These are phyloP conservation scores for Puccinia coronata DNA, from an alignment of 1,284 basidiomycete species.

Conservation along the genomic window DNA sequence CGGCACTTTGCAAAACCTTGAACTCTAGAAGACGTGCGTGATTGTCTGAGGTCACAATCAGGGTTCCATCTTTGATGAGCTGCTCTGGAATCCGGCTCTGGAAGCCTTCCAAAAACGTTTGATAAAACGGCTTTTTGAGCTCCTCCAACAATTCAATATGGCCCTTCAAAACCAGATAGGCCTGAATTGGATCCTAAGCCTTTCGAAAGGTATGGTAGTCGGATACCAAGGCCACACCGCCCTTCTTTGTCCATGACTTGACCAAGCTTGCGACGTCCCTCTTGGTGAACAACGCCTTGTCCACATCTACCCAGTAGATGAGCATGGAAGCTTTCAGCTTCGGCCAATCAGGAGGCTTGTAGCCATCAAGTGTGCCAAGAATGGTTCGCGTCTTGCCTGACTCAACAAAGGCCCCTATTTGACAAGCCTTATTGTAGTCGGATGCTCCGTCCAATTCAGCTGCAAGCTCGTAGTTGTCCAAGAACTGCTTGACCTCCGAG, in stretches of 20 bases:
- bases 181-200: no score
- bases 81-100: neutral
- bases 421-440: neutral
- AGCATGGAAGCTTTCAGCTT: no score
- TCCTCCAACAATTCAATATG: neutral
- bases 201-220: neutral
- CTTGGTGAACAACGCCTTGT: neutral
- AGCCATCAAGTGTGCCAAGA: neutral
- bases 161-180: neutral
- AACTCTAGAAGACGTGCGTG: neutral
- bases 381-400: neutral
- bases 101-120: neutral
- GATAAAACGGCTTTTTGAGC: neutral
- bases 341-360: no score
- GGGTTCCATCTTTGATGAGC: neutral
- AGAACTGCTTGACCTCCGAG: neutral
- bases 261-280: neutral
- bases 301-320: neutral
- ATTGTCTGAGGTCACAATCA: neutral
- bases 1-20: neutral
- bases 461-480: neutral
- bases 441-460: neutral
- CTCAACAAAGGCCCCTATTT: neutral
- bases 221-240: neutral
- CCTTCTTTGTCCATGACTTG: no score